phyloP scores from a whole-genome alignment of 2,329 filamentous ascomycete species.

The Sporothrix globosa region DNA sequence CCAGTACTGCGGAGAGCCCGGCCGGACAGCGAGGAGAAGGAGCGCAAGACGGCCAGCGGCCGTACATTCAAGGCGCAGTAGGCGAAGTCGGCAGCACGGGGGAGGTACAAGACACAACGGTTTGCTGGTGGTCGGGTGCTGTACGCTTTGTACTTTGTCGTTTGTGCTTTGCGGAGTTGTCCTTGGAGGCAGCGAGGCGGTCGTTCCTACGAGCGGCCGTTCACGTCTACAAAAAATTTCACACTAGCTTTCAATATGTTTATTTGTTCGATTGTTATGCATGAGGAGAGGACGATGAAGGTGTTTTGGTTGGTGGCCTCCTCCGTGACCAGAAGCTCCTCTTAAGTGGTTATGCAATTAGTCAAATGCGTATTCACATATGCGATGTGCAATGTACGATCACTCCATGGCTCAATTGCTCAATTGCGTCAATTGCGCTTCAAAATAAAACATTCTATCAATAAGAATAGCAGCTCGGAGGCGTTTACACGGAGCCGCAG shows the following conservation, averaged over 20 bases:
- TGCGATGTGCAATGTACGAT: not conserved
- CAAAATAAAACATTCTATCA: no score
- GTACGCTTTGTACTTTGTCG: not conserved
- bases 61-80: conserved; percentile 72
- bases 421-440: no score
- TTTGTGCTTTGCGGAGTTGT: conserved; percentile 13
- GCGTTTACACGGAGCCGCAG: not conserved
- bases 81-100: not conserved
- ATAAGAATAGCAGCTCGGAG: not conserved
- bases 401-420: not conserved
- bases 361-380: not conserved
- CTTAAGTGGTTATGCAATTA: conserved; percentile 8
- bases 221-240: not conserved
- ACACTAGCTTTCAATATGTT: conserved; percentile 10
- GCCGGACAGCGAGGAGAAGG: conserved; percentile 94
- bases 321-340: not conserved
- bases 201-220: not conserved
- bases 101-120: not conserved
- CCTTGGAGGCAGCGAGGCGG: not conserved
- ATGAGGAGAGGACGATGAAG: not conserved
- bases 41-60: conserved; percentile 96
- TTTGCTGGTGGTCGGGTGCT: not conserved
- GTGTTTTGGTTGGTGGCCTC: not conserved
- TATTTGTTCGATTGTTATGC: not conserved
- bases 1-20: conserved; percentile 91